Base-by-base conservation (phyloP, 2,329 filamentous ascomycete species). In the Colletotrichum brevisporum region DNA sequence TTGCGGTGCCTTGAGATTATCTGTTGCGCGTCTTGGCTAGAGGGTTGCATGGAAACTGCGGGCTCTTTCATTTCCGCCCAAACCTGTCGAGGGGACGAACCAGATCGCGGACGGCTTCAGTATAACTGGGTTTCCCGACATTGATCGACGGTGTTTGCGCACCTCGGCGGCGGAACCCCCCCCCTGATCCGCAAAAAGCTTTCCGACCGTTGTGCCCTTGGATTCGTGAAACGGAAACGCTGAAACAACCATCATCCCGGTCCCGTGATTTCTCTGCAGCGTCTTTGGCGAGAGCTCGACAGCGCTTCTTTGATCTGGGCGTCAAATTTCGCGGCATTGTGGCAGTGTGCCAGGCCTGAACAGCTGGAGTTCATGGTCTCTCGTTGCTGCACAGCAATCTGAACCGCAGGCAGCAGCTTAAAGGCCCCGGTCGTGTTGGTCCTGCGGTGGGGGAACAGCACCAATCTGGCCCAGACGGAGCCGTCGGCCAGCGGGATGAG, bases 191-290 rank as follows among this genome's bases (percentile, higher is more conserved):
- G 27, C 27, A 31, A 31, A 31, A 31, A 8, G 27, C 27, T 18
- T 27, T 15, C 45, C 31, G 47, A 12, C 57, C n/a, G 43, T 48
- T 16, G 21, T 60, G 45, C 57, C 57, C 47, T 31, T 31, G 27
- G 27, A 47, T 15, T 62, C 2, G 50, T 62, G 59, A 62, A 62
- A 62, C 59, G 59, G 26, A 61, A 61, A 53, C 58, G 12, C 48
- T 61, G 39, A 62, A 62, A 55, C 60, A 63, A 55, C 60, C 51
- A 63, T 63, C 26, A 63, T 55, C 50, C 60, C 39, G 36, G 60
- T 21, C 21, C 47, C 18, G 39, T 31, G 39, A 43, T 43, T 16
- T 43, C 16, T 43, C 13, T 43, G 13, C 13, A 43, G 12, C 5
- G 39, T 31, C 27, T 31, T 9, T 8, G 2, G 39, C 16, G 12